A percentile compares a stretch with the other conserved stretches of the same genome.
phyloP scores from a whole-genome alignment of 441 rosid genomes.

The Euphorbia neoarborescens region DNA sequence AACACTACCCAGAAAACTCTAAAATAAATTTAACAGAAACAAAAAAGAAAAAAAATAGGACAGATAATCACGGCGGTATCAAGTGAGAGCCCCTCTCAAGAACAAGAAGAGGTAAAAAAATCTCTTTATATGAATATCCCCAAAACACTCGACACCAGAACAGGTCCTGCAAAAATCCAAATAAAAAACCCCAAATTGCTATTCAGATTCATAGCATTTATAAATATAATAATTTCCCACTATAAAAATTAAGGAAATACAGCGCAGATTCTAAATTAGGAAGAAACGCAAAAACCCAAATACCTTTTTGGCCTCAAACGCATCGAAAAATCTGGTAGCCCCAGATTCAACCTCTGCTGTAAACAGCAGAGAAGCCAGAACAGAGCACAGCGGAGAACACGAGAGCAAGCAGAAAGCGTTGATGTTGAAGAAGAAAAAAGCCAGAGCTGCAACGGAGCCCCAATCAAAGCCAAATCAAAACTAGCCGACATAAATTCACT shows the following conservation, averaged over 20 bases:
- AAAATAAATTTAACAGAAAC: not conserved
- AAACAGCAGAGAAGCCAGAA: constrained; percentile 51
- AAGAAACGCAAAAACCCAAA: not conserved
- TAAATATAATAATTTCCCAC: not conserved
- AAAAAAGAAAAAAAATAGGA: not conserved
- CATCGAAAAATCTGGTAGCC: constrained; percentile 49
- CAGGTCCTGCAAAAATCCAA: constrained; percentile 51
- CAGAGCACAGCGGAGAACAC: not conserved
- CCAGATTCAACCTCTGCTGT: constrained; percentile 46
- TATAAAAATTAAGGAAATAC: not conserved
- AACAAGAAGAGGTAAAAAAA: constrained; percentile 49
- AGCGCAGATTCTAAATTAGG: not conserved
- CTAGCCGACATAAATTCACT: constrained; percentile 80
- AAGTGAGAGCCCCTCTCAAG: constrained; percentile 49
- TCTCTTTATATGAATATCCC: constrained; percentile 57
- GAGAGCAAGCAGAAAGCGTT: constrained; percentile 17
- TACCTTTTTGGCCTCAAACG: constrained; percentile 66
- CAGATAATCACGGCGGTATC: constrained; percentile 22
- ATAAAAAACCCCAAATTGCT: constrained; percentile 18
- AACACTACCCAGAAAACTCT: constrained; percentile 28
- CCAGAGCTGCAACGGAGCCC: constrained; percentile 58
- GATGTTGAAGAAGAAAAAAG: constrained; percentile 13
- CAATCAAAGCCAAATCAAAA: constrained; percentile 57
- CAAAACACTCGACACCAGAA: constrained; percentile 64
- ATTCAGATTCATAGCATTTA: not conserved